phyloP scores from a whole-genome alignment of 2,329 filamentous ascomycete genomes.

The Colletotrichum tofieldiae region DNA sequence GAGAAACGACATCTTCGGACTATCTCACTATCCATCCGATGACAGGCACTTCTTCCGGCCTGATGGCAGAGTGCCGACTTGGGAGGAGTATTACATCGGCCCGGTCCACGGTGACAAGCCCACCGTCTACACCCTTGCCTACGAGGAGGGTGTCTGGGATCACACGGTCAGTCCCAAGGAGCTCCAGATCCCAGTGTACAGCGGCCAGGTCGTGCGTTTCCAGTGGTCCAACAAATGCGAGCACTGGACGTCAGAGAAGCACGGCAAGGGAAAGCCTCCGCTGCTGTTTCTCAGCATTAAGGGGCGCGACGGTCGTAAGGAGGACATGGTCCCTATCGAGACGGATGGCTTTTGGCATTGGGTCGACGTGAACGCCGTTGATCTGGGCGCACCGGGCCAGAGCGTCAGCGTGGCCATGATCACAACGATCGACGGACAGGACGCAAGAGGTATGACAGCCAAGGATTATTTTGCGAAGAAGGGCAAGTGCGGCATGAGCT shows the following conservation, averaged over 20 bases:
- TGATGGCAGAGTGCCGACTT: slow-evolving; percentile 78
- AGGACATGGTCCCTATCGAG: slow-evolving; percentile 80
- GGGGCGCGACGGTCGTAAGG: slow-evolving; percentile 76
- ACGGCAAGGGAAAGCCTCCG: slow-evolving; percentile 77
- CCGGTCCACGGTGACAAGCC: slow-evolving; percentile 66
- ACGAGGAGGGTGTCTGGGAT: slow-evolving; percentile 67
- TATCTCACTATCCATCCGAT: slow-evolving; percentile 84
- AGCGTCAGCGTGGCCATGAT: slow-evolving; percentile 77
- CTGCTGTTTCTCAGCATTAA: slow-evolving; percentile 79
- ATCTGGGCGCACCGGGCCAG: slow-evolving; percentile 80
- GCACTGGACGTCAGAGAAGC: slow-evolving; percentile 84
- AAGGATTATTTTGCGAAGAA: slow-evolving; percentile 62
- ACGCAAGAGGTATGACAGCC: slow-evolving; percentile 65
- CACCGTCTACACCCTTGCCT: slow-evolving; percentile 61
- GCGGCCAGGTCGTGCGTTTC: slow-evolving; percentile 77
- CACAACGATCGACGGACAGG: slow-evolving; percentile 61
- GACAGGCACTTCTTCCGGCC: slow-evolving; percentile 79
- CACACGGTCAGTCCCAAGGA: slow-evolving; percentile 74
- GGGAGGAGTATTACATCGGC: slow-evolving; percentile 87
- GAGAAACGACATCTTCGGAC: slow-evolving; percentile 85
- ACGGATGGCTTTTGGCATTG: slow-evolving; percentile 88
- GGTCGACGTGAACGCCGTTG: slow-evolving; percentile 78
- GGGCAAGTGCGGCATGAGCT: slow-evolving; percentile 62
- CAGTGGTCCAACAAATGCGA: slow-evolving; percentile 84
- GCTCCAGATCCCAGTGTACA: slow-evolving; percentile 74